A percentile compares a stretch with the other conserved stretches of the same genome.
Conservation (phyloP, 495 filamentous ascomycete species). For the Thozetella sp. region DNA sequence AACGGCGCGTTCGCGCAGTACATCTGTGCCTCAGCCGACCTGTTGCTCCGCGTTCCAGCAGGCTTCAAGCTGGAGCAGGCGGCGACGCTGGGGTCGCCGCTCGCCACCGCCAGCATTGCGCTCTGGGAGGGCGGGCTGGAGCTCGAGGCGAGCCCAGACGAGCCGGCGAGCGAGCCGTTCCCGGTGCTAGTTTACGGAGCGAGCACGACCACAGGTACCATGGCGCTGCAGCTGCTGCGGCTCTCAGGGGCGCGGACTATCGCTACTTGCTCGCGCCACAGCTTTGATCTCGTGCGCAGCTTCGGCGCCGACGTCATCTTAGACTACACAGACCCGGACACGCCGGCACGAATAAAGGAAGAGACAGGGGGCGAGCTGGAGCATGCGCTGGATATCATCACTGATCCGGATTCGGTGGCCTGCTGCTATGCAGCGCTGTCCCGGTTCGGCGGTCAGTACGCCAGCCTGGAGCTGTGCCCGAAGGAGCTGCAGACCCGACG, state of each 20-base stretch:
- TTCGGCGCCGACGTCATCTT: constrained; percentile 53
- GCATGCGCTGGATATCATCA: background rate
- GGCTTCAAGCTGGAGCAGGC: background rate
- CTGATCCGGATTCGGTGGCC: background rate
- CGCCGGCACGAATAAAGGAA: background rate
- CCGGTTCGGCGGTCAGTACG: background rate
- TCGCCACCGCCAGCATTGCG: background rate
- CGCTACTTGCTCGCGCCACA: constrained; percentile 53
- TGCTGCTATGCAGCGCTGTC: background rate
- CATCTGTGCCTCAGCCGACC: background rate
- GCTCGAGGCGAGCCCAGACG: constrained; percentile 3
- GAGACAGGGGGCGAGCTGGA: background rate
- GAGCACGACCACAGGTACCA: constrained; percentile 41
- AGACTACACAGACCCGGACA: constrained; percentile 47
- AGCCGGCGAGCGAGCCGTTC: constrained; percentile 15
- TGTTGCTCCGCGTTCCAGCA: background rate
- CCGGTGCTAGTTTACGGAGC: constrained; percentile 43
- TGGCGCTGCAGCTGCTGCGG: constrained; percentile 41
- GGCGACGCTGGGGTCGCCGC: background rate
- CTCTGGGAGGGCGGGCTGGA: background rate
- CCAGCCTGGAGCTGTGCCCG: background rate
- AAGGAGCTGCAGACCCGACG: too few relatives aligned
- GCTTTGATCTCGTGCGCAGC: constrained; percentile 48
- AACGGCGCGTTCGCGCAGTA: background rate
- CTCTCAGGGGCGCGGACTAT: constrained; percentile 41